Evolutionary conservation across 805 yeast genomes (phyloP).

Genomic region (Ogataea allantospora): DNA sequence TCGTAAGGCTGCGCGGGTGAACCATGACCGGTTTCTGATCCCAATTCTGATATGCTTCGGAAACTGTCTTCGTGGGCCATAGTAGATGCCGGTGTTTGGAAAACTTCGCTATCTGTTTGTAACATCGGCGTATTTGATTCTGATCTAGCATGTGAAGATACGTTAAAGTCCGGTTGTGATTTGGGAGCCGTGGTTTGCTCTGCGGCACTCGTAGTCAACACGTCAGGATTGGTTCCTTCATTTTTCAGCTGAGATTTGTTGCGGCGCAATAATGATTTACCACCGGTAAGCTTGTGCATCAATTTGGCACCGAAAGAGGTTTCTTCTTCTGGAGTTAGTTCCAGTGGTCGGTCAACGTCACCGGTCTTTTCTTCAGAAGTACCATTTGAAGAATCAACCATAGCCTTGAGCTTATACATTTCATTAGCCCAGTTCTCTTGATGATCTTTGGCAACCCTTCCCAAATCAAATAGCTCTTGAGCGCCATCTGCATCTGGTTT

Average conservation of each 20-base stretch:
- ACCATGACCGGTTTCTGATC: conserved; percentile 13
- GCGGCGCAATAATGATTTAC: conserved; percentile 36
- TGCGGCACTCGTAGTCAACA: not conserved
- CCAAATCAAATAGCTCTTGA: conserved; percentile 66
- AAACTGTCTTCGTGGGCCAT: conserved; percentile 13
- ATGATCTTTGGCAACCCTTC: conserved; percentile 81
- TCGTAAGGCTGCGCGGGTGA: conserved; percentile 16
- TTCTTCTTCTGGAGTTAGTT: conserved; percentile 36
- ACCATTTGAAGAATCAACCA: conserved; percentile 27
- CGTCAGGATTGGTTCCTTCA: conserved; percentile 6
- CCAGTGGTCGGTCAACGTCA: conserved; percentile 27
- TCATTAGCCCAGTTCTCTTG: conserved; percentile 71
- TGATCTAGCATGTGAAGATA: conserved; percentile 16
- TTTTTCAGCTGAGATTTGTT: conserved; percentile 15
- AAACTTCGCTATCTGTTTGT: conserved; percentile 5
- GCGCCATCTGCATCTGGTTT: conserved; percentile 33
- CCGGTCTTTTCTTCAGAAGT: conserved; percentile 17
- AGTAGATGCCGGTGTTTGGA: conserved; percentile 7
- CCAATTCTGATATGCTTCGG: conserved; percentile 12
- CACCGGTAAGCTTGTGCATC: conserved; percentile 43
- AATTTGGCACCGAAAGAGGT: conserved; percentile 41
- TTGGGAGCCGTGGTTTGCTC: not conserved
- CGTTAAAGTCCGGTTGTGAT: conserved; percentile 2
- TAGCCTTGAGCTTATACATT: conserved; percentile 48
- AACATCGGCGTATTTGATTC: conserved; percentile 24